These are phyloP conservation scores for Glarea lozoyensis DNA, from an alignment of 495 filamentous ascomycete species.

Conservation along the genomic window DNA sequence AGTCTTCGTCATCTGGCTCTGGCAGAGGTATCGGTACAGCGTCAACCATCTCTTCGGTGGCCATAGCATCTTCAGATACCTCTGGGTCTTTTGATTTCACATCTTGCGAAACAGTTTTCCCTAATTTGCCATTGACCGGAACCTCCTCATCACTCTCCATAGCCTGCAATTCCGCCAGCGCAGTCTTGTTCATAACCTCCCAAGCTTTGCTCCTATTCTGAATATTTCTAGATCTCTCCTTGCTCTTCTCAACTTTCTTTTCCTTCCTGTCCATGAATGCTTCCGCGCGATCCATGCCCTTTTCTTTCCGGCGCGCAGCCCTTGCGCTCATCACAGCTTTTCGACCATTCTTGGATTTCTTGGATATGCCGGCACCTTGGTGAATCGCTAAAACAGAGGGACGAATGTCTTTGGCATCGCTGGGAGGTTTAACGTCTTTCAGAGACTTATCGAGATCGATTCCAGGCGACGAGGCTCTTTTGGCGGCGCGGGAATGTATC, in stretches of 20 bases:
- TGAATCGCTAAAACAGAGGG: conserved; percentile 55
- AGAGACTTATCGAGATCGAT: conserved; percentile 72
- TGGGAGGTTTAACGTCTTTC: conserved; percentile 47
- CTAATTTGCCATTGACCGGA: too few species aligned
- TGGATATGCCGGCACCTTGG: conserved; percentile 52
- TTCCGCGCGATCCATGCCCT: conserved; percentile 66
- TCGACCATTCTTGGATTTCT: conserved; percentile 52
- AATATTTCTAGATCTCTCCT: conserved; percentile 50
- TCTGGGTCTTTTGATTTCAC: conserved; percentile 1
- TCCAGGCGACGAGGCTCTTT: conserved; percentile 61
- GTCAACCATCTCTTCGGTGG: too few species aligned
- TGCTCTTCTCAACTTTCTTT: conserved; percentile 60
- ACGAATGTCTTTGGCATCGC: conserved; percentile 37
- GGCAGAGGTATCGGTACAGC: too few species aligned
- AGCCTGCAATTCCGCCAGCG: conserved; percentile 10
- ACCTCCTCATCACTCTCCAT: too few species aligned
- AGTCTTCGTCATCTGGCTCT: too few species aligned
- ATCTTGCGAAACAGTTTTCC: conserved; percentile 8
- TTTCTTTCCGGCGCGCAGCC: conserved; percentile 59
- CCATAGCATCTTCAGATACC: too few species aligned
- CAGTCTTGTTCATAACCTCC: conserved; percentile 50
- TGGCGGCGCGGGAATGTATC: conserved; percentile 62
- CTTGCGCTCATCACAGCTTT: conserved; percentile 50
- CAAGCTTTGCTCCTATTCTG: conserved; percentile 43
- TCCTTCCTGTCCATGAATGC: conserved; percentile 59